phyloP scores from a whole-genome alignment of 345 rosid genomes.

The Excoecaria agallocha region DNA sequence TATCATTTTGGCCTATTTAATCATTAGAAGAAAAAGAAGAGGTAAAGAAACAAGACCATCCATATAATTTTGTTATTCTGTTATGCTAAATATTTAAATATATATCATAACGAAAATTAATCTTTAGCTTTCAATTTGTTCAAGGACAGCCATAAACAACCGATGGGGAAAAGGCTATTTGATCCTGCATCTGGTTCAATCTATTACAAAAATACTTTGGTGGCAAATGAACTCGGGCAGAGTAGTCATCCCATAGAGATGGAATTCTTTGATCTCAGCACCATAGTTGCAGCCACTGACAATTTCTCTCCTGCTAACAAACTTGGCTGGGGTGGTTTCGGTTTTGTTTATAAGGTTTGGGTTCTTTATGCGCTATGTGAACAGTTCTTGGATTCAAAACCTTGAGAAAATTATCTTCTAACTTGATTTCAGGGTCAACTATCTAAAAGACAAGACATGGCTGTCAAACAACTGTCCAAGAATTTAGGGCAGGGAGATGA shows the following conservation, averaged over 20 bases:
- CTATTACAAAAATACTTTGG: neutral
- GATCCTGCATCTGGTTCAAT: neutral
- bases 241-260: neutral
- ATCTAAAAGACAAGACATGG: too few relatives aligned
- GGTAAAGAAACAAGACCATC: neutral
- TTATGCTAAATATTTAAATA: neutral
- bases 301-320: conserved; percentile 30
- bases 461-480: too few relatives aligned
- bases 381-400: neutral
- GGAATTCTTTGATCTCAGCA: conserved; percentile 10
- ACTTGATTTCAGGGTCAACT: too few relatives aligned
- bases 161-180: neutral
- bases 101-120: neutral
- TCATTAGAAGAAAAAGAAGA: conserved; percentile 3
- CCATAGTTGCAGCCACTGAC: conserved; percentile 30
- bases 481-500: too few relatives aligned
- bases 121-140: neutral
- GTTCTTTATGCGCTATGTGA: neutral
- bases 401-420: too few relatives aligned
- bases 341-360: conserved; percentile 36
- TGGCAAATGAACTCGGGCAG: neutral
- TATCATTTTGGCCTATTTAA: neutral
- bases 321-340: conserved; percentile 45
- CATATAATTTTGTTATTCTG: neutral
- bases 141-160: neutral